Base-by-base conservation (phyloP, 306 rosid genomes). In the Hippophae tibetana region DNA sequence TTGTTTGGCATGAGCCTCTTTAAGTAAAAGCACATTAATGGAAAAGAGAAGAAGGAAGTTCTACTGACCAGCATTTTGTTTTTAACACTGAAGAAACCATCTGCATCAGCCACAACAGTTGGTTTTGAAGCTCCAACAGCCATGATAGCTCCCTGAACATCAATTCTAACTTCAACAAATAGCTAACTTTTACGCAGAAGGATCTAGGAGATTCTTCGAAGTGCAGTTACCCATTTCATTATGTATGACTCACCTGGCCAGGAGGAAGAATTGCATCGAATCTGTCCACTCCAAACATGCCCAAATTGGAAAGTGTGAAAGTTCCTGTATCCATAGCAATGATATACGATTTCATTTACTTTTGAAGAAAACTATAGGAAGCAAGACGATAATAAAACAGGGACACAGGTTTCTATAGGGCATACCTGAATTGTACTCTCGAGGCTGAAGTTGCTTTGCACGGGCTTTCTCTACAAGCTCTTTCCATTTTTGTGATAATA, bases 181-280 rank as follows among this genome's bases (percentile, higher is more conserved):
- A 9, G 52, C 59, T 10, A 23, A 9, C 43, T 48, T 65, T 45
- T 64, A 72, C 31, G 40, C 51, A 66, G 27, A 49, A 64, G 1
- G 51, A 46, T 59, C 56, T 47, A 52, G 51, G 10, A 43, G 56
- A 47, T 54, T 14, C 53, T 47, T 55, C 13, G 49, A 58, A 31
- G 26, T 6, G 3, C 18, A 63, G 63, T 63, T 49, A 38, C 59
- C 52, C 3, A 2, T 18, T 43, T 52, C 18, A 31, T 27, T 27
- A 14, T 7, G 5, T 25, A 60, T 67, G 42, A 59, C 72, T 69
- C 70, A 84, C 97, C 85, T 90, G 97, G 80, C 97, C 97, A 1
- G 95, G 97, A 65, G 97, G 97, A 62, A 90, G 95, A 69, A 90
- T 87, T 67, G 97, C 97, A 64, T 90, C 97, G 40, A 90, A 90